These are phyloP conservation scores for Saccharomycopsis amapae DNA, from an alignment of 805 yeast genomes.

Conservation along the genomic window DNA sequence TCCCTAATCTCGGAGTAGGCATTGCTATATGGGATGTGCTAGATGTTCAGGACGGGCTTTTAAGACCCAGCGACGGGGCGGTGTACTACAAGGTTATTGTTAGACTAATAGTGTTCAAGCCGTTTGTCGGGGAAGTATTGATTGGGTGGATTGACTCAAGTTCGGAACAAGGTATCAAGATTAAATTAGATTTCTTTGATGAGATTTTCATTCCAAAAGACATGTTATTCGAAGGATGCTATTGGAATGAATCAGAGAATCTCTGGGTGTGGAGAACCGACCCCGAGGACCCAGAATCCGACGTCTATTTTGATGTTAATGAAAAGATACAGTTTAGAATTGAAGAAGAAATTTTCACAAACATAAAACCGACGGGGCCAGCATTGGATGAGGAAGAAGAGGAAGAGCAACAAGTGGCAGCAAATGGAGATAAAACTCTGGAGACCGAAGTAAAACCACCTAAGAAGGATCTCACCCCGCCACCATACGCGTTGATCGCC, in stretches of 20 bases:
- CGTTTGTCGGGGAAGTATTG: constrained; percentile 87
- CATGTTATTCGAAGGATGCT: constrained; percentile 71
- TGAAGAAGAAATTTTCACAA: constrained; percentile 81
- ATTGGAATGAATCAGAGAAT: constrained; percentile 62
- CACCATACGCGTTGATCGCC: constrained; percentile 81
- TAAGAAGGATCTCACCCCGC: constrained; percentile 38
- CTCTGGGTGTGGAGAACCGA: constrained; percentile 92
- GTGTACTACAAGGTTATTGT: constrained; percentile 68
- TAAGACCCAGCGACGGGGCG: constrained; percentile 94
- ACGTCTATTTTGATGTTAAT: constrained; percentile 78
- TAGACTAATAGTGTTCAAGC: constrained; percentile 78
- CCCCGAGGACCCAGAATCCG: constrained; percentile 67
- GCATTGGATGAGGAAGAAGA: constrained; percentile 38
- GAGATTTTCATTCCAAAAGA: constrained; percentile 85
- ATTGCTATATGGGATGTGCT: constrained; percentile 78
- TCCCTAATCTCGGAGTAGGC: constrained; percentile 79
- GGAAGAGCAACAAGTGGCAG: constrained; percentile 24
- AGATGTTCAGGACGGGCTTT: constrained; percentile 77
- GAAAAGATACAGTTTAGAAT: constrained; percentile 89
- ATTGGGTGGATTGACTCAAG: constrained; percentile 92
- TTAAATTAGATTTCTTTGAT: constrained; percentile 78
- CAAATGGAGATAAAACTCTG: constrained; percentile 26
- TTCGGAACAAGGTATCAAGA: constrained; percentile 78
- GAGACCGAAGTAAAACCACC: constrained; percentile 24
- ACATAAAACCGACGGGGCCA: constrained; percentile 73